Percentiles rank a stretch among this genome's conserved stretches.
Evolutionary conservation across 768 basidiomycete species (phyloP).

Genomic region (Lentinula edodes): DNA sequence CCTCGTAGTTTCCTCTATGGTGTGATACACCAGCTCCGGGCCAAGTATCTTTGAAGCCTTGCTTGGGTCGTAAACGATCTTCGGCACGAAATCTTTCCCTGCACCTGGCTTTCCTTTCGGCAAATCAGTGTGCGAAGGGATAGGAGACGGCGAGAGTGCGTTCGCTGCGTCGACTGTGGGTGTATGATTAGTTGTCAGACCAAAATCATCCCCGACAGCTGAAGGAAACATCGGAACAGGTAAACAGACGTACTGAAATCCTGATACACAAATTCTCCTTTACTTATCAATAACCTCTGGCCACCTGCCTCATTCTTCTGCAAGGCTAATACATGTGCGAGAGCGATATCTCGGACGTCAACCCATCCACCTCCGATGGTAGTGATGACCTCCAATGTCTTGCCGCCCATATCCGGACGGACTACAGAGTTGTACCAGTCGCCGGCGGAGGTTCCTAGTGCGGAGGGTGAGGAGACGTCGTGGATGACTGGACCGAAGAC

Average conservation of each 20-base stretch:
- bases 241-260: conserved; percentile 25
- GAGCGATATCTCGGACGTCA: conserved; percentile 43
- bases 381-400: conserved; percentile 5
- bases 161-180: conserved; percentile 28
- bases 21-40: conserved; percentile 19
- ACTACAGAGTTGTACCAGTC: conserved; percentile 22
- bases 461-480: conserved; percentile 16
- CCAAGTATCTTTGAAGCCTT: conserved; percentile 26
- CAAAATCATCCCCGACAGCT: no score
- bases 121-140: conserved; percentile 17
- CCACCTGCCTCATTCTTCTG: conserved; percentile 39
- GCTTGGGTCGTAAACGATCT: conserved; percentile 18
- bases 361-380: conserved; percentile 19
- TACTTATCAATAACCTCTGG: conserved; percentile 39
- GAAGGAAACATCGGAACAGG: not conserved
- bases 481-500: conserved; percentile 23
- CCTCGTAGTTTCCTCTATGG: conserved; percentile 21
- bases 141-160: conserved; percentile 17
- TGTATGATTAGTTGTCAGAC: no score
- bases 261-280: conserved; percentile 25
- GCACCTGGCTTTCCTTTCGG: conserved; percentile 25
- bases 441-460: conserved; percentile 23
- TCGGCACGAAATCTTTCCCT: conserved; percentile 12
- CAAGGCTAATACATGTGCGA: conserved; percentile 43
- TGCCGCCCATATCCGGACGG: conserved; percentile 4